Evolutionary conservation across 2,329 filamentous ascomycete genomes (phyloP), one percentile per base, ranked within the genome.

Genomic region (Claviceps africana): DNA sequence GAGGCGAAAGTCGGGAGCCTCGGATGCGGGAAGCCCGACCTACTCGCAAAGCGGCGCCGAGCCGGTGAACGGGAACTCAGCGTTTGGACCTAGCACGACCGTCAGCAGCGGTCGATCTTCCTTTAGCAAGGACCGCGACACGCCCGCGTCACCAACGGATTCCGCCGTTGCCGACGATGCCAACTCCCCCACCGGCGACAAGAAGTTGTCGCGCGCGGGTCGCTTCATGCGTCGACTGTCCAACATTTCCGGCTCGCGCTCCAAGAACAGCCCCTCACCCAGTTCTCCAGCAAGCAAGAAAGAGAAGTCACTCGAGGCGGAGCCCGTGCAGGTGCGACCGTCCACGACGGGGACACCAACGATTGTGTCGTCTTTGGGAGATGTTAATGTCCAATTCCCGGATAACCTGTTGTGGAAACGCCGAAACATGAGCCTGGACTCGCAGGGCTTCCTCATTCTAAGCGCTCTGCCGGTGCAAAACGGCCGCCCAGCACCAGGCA

Each of bases 331-430:
- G 11, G 19, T 55, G 7, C 59, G 62, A 17, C 62, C 64, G 7
- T 62, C 58, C 30, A 65, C 62, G 19, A 67, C 62, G 2, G 63
- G 60, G 10, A 58, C 61, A 21, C 61, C 69, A 0, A 68, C 66
- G 47, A 70, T 82, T 50, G 75, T 83, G 28, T 75, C 87, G 3
- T 82, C 85, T 56, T 78, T 95, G 66, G 88, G 90, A 48, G 88
- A 96, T 62, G 84, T 98, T 56, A 97, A 98, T 61, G 87, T 97
- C 11, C 93, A 98, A 65, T 96, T 98, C 65, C 93, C 93, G 0
- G 91, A 97, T 64, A 95, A 88, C 51, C 75, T 98, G 47, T 76
- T 98, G 13, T 98, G 93, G 93, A 98, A 97, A 72, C 85, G 91
- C 51, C 82, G 93, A 55, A 89, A 85, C 61, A 82, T 96, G 69